Evolutionary conservation across 2,329 filamentous ascomycete genomes (phyloP), one percentile per base, ranked within the genome.

Genomic region (Penicillium corylophilum): DNA sequence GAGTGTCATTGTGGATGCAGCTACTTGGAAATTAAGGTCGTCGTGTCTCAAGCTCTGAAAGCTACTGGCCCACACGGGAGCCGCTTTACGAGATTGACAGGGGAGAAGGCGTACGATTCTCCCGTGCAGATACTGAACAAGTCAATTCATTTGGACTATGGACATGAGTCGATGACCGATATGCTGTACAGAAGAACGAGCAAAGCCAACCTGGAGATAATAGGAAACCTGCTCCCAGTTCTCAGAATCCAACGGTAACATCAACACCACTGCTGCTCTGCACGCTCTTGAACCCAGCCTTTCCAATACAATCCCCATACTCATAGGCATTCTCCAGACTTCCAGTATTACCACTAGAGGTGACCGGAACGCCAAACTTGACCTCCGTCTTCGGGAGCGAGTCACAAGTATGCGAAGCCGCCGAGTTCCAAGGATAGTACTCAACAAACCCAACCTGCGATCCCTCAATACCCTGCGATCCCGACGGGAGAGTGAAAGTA

Each of bases 371-470:
- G 1, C 59, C 57, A 36, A 66, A 64, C 3, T 50, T 53, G 13
- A 59, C 56, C 43, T 58, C 50, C 1, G 62, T 62, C 50, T 50
- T 54, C 0, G 63, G 63, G 44, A 64, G 42, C 16, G 48, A 26
- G 6, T 38, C 39, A 50, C 62, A 64, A 5, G 47, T 42, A 50
- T 63, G 57, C 18, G 26, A 15, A 9, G 20, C 48, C 2, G 50
- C 12, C 15, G 31, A 49, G 15, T 65, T 63, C 56, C 57, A 63
- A 2, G 51, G 61, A 55, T 64, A 68, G 54, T 68, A 64, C 48
- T 69, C 66, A 3, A 68, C 53, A 51, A 67, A 67, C 1, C 66
- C 66, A 4, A 64, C 33, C 47, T 67, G 64, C 4, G 38, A 48
- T 8, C 46, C 45, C 43, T 55, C 18, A 41, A 68, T 64, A 1